Conservation (phyloP, 768 basidiomycete species). For the Holtermanniella nyarrowii region DNA sequence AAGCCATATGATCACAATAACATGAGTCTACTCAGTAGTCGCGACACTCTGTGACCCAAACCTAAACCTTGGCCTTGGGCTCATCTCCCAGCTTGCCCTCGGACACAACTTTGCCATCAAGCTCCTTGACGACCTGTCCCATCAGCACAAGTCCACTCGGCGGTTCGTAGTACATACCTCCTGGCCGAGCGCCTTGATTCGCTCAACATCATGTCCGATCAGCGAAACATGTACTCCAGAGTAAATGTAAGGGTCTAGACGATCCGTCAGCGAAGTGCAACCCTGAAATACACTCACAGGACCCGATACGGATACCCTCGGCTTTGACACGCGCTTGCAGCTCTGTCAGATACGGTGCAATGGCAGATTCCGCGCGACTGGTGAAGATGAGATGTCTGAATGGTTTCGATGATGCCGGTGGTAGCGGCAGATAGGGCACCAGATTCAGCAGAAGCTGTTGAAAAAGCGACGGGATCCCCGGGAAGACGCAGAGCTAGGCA, state of each 20-base stretch:
- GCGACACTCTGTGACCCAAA: background rate
- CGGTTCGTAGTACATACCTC: no score
- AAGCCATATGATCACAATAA: no score
- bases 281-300: conserved; percentile 52
- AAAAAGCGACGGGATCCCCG: conserved; percentile 79
- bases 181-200: conserved; percentile 40
- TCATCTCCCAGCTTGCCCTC: conserved; percentile 36
- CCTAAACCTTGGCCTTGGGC: conserved; percentile 4
- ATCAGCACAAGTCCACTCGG: no score
- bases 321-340: conserved; percentile 62
- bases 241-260: conserved; percentile 33
- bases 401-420: conserved; percentile 62
- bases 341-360: conserved; percentile 71
- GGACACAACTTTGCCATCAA: conserved; percentile 41
- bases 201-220: conserved; percentile 46
- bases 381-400: conserved; percentile 76
- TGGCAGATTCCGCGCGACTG: conserved; percentile 69
- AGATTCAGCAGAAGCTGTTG: conserved; percentile 67
- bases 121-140: conserved; percentile 39
- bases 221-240: conserved; percentile 61
- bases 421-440: conserved; percentile 65
- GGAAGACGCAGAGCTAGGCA: conserved; percentile 64
- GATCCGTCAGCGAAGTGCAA: background rate
- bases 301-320: conserved; percentile 72
- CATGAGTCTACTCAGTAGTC: no score